Conservation (phyloP, 148 eudicot genomes). For the Fagopyrum homotropicum region DNA sequence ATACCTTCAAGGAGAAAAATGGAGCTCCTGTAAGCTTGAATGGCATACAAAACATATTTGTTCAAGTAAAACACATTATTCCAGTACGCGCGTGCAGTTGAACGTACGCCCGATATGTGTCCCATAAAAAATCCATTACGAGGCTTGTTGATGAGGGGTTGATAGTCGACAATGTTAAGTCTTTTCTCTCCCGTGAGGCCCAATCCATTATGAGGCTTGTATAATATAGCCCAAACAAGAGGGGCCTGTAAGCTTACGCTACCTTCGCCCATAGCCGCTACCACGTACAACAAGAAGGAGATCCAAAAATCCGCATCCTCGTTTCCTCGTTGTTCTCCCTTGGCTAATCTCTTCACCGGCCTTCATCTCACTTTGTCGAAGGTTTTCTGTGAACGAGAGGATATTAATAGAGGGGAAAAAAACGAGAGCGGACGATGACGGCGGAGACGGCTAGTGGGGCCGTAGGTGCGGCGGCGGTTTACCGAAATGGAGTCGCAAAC, state of each 20-base stretch:
- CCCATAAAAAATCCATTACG: no score
- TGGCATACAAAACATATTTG: no score
- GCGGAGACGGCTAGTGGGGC: constrained; percentile 27
- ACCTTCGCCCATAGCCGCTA: not conserved
- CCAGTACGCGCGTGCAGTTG: no score
- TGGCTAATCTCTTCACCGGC: not conserved
- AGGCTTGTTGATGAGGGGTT: no score
- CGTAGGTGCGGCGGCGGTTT: constrained; percentile 15
- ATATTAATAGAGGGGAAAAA: not conserved
- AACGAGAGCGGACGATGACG: constrained; percentile 25
- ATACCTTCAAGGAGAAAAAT: no score
- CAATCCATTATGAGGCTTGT: not conserved
- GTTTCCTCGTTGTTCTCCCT: not conserved
- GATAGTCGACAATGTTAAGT: no score
- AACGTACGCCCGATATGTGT: no score
- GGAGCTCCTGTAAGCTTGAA: no score
- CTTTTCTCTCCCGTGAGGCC: not conserved
- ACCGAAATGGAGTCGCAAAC: constrained; percentile 32
- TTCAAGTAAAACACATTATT: no score
- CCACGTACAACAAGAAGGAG: not conserved
- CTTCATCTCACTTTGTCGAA: not conserved
- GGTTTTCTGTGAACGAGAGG: not conserved
- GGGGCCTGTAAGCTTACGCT: not conserved
- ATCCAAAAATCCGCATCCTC: not conserved
- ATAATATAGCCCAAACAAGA: no score